Base-by-base conservation (phyloP, 2,329 filamentous ascomycete species). In the Nemania sp. region DNA sequence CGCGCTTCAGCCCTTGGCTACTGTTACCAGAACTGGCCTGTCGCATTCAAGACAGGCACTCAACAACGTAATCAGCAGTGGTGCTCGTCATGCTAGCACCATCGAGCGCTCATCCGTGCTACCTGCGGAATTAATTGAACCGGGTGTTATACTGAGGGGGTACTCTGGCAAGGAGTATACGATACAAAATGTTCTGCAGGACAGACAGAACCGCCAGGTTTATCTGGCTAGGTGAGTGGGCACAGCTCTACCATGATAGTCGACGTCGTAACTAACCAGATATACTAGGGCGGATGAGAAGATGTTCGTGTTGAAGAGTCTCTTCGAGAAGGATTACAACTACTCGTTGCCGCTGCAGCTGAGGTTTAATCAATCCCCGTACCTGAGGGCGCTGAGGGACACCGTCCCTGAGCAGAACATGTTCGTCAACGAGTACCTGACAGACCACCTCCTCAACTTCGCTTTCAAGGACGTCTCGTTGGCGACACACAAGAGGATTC, bases 371-470 rank as follows among this genome's bases (percentile, higher is more conserved):
- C 73, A 72, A 45, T 79, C 76, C 64, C 79, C 78, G 29, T 79
- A 82, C 70, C 68, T 83, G 55, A 78, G 81, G 41, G 76, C 79
- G 4, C 64, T 80, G 20, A 73, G 79, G 51, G 82, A 85, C 71
- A 81, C 79, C 45, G 76, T 83, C 67, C 81, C 82, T 6, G 79
- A 82, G 22, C 75, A 81, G 68, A 80, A 79, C 32, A 82, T 84
- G 75, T 83, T 84, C 68, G 79, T 83, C 67, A 84, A 82, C 63
- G 79, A 80, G 66, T 83, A 83, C 74, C 75, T 83, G 68, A 79
- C 76, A 5, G 80, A 81, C 57, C 75, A 84, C 75, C 76, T 84
- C 20, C 78, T 84, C 64, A 76, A 75, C 68, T 79, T 84, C 66
- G 79, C 75, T 60, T 80, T 81, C 70, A 80, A 80, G 71, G 76